A percentile compares a stretch with the other conserved stretches of the same genome.
Evolutionary conservation across 352 stramenopile genomes (phyloP).

Genomic region (Globisporangium iwayamae): DNA sequence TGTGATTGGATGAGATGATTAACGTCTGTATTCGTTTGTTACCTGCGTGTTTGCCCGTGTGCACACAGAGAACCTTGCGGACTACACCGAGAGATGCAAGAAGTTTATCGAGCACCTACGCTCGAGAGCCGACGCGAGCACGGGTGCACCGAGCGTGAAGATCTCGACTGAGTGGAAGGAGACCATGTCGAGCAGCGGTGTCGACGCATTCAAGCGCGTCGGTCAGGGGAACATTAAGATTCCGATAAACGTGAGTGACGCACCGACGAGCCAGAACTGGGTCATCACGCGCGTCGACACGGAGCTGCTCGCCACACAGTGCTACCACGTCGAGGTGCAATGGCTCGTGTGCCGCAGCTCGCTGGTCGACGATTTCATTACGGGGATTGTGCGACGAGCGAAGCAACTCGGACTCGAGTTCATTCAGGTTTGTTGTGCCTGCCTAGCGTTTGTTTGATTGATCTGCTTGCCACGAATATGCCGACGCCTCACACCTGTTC

Average conservation of each 20-base stretch:
- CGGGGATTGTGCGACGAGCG: slow-evolving; percentile 54
- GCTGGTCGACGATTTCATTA: slow-evolving; percentile 79
- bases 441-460: neutral
- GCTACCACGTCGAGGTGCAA: slow-evolving; percentile 83
- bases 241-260: slow-evolving; percentile 55
- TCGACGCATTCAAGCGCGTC: slow-evolving; percentile 64
- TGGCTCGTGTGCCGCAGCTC: slow-evolving; percentile 83
- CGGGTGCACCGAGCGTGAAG: slow-evolving; percentile 51
- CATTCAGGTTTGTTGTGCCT: slow-evolving; percentile 36
- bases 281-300: slow-evolving; percentile 75
- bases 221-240: slow-evolving; percentile 70
- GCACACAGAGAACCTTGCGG: slow-evolving; percentile 39
- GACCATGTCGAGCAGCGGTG: slow-evolving; percentile 38
- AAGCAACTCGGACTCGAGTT: slow-evolving; percentile 79
- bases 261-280: slow-evolving; percentile 79
- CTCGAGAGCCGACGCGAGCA: slow-evolving; percentile 50
- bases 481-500: neutral
- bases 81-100: slow-evolving; percentile 57
- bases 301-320: slow-evolving; percentile 55
- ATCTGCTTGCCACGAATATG: neutral
- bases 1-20: neutral
- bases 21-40: neutral
- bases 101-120: slow-evolving; percentile 74
- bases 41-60: neutral
- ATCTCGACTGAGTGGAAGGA: slow-evolving; percentile 49